Evolutionary conservation across 805 yeast genomes (phyloP), one percentile per base, ranked within the genome.

Genomic region (Candida caryicola): DNA sequence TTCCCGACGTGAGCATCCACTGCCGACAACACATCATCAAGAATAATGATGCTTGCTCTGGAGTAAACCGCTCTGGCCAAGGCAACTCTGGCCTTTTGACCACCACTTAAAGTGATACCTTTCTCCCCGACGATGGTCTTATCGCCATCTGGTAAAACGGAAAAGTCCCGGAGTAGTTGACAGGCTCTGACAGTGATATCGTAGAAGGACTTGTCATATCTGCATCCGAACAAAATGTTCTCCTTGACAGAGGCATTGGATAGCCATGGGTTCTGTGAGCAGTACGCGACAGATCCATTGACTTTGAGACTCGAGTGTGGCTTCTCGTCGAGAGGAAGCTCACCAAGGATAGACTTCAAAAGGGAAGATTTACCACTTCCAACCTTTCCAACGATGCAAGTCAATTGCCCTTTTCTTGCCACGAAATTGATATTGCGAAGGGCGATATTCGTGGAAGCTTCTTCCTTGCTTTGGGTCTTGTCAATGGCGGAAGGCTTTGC

Each of bases 1-100:
- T 66, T 73, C 31, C 82, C 79, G 34, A 82, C 89, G 52, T 81
- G 81, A 2, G 85, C 79, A 62, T 82, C 89, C 14, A 82, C 89
- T 2, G 88, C 88, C 46, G 83, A 74, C 40, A 82, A 62, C 17
- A 82, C 69, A 53, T 82, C 89, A 60, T 82, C 89, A 37, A 82
- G 47, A 28, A 82, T 53, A 41, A 76, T 74, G 5, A 81, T 64
- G 56, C 81, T 85, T 2, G 75, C 69, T 37, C 79, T 62, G 0
- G 85, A 61, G 52, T 82, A 82, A 4, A 82, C 82, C 0, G 87
- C 85, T 50, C 89, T 71, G 0, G 88, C 88, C 30, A 82, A 60
- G 10, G 81, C 72, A 19, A 82, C 60, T 55, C 89, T 59, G 0
- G 83, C 82, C 52, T 76, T 79, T 52, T 79, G 85, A 6, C 85